A percentile compares a stretch with the other conserved stretches of the same genome.
Conservation (phyloP, 768 basidiomycete species). For the Termitomyces sp. region DNA sequence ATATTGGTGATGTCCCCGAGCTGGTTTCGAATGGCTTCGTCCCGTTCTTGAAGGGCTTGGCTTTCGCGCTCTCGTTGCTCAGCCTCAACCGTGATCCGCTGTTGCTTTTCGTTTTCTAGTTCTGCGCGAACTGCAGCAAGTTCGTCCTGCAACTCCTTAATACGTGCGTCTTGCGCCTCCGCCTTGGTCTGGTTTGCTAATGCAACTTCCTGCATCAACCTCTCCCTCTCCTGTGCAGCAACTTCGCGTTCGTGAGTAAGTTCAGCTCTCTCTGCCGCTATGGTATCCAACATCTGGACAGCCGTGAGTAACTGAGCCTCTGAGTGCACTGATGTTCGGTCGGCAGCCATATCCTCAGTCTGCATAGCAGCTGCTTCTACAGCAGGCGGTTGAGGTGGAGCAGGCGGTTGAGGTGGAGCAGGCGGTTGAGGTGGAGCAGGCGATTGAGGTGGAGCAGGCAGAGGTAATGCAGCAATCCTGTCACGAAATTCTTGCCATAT, state of each 20-base stretch:
- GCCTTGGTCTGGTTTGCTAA: conserved; percentile 41
- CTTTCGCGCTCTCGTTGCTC: conserved; percentile 59
- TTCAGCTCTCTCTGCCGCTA: conserved; percentile 57
- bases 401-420: conserved; percentile 7
- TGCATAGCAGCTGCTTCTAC: conserved; percentile 6
- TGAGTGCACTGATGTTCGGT: conserved; percentile 29
- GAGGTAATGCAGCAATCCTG: conserved; percentile 31
- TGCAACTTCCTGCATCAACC: conserved; percentile 41
- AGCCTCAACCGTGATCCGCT: conserved; percentile 51
- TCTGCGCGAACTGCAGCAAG: conserved; percentile 51
- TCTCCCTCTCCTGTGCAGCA: conserved; percentile 49
- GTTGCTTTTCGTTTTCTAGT: conserved; percentile 57
- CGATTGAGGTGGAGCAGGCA: conserved; percentile 11
- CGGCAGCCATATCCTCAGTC: conserved; percentile 24
- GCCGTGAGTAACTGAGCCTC: conserved; percentile 24
- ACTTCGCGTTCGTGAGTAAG: conserved; percentile 48
- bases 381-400: conserved; percentile 6
- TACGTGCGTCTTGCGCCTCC: conserved; percentile 50
- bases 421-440: conserved; percentile 7
- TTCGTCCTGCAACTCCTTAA: conserved; percentile 58
- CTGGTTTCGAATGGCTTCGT: conserved; percentile 55
- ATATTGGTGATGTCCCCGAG: conserved; percentile 69
- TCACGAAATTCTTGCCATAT: conserved; percentile 36
- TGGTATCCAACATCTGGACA: conserved; percentile 50
- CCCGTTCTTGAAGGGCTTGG: conserved; percentile 51